Evolutionary conservation across 177 flowering plant genomes (phyloP).

Genomic region (Vitis hybrid): DNA sequence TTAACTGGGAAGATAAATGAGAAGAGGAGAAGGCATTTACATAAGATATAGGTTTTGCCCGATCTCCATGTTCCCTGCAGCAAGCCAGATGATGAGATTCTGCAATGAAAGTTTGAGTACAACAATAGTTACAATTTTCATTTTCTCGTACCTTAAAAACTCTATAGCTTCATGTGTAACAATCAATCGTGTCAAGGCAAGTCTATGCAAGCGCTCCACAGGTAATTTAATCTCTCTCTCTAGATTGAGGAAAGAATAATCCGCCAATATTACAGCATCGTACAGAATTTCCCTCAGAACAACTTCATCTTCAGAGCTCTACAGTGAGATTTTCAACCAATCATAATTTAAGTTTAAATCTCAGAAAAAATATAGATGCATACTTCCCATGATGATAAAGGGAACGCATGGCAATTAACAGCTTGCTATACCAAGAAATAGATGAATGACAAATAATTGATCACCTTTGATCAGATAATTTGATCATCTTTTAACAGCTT

Average conservation of each 20-base stretch:
- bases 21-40: conserved; percentile 55
- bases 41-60: conserved; percentile 46
- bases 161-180: conserved; percentile 52
- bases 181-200: conserved; percentile 46
- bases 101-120: neutral
- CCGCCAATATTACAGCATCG: conserved; percentile 66
- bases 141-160: conserved; percentile 39
- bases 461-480: neutral
- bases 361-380: neutral
- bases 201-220: conserved; percentile 29
- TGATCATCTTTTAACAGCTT: neutral
- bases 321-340: conserved; percentile 12
- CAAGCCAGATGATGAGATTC: conserved; percentile 9
- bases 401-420: too few relatives aligned
- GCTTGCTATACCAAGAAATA: too few relatives aligned
- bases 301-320: conserved; percentile 50
- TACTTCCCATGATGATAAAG: too few relatives aligned
- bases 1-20: conserved; percentile 39
- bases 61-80: conserved; percentile 57
- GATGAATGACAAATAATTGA: too few relatives aligned
- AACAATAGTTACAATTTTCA: neutral
- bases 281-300: conserved; percentile 46
- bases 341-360: neutral
- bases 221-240: conserved; percentile 26
- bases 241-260: conserved; percentile 56